Conservation (phyloP, 192 early-diverging fungal species). For the Ambispora gerdemannii region DNA sequence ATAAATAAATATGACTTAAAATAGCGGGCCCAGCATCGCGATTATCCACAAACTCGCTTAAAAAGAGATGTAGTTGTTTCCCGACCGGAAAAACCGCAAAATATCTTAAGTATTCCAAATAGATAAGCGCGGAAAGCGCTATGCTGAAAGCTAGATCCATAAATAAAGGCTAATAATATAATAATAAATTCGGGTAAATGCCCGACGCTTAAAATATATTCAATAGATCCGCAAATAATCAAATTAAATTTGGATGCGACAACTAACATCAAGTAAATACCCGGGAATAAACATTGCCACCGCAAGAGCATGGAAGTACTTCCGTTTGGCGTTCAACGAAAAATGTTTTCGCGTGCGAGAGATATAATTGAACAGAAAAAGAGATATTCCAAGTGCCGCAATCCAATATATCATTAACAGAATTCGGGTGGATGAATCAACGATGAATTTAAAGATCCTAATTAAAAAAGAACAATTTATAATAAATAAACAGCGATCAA, state of each 20-base stretch:
- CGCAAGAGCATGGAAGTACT: constrained; percentile 82
- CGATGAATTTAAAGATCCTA: constrained; percentile 31
- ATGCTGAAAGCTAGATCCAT: constrained; percentile 81
- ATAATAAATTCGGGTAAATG: neutral
- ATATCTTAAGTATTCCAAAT: constrained; percentile 77
- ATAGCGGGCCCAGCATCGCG: constrained; percentile 82
- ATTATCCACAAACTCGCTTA: constrained; percentile 79
- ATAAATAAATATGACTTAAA: constrained; percentile 83
- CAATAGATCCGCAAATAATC: too few species aligned
- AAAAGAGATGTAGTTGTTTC: constrained; percentile 62
- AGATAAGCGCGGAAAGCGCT: constrained; percentile 67
- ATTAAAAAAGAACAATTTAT: neutral
- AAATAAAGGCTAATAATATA: constrained; percentile 53
- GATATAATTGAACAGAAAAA: constrained; percentile 39
- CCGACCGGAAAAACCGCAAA: constrained; percentile 69
- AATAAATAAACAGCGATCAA: too few species aligned
- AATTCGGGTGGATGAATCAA: constrained; percentile 36
- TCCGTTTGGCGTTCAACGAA: constrained; percentile 72
- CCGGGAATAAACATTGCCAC: constrained; percentile 86
- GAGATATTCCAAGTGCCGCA: constrained; percentile 34
- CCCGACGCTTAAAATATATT: neutral
- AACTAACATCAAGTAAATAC: constrained; percentile 61
- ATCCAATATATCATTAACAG: constrained; percentile 39
- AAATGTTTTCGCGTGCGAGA: constrained; percentile 34
- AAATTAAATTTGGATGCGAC: neutral